These are phyloP conservation scores for Collybia nuda DNA, from an alignment of 768 basidiomycete genomes.

Conservation along the genomic window DNA sequence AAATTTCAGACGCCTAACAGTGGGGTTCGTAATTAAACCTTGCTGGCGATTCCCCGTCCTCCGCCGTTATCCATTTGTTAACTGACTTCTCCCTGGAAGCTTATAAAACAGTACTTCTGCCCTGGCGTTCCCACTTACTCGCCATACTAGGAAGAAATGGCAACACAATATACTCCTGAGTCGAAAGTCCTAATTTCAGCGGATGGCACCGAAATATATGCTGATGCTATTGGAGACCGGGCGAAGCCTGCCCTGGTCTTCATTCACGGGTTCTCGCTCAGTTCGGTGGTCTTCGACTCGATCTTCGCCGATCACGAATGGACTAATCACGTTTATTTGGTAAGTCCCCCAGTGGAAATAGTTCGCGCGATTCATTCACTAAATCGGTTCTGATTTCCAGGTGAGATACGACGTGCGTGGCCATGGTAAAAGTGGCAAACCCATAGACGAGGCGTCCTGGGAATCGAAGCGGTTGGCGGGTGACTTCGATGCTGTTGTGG, in stretches of 20 bases:
- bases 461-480: constrained; percentile 25
- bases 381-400: constrained; percentile 8
- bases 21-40: no score
- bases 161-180: neutral
- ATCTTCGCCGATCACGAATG: constrained; percentile 31
- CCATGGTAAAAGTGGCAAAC: constrained; percentile 30
- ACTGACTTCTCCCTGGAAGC: no score
- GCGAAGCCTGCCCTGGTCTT: constrained; percentile 37
- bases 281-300: constrained; percentile 29
- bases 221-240: constrained; percentile 34
- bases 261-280: constrained; percentile 34
- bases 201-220: constrained; percentile 38
- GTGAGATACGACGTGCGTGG: constrained; percentile 34
- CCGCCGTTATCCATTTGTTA: no score
- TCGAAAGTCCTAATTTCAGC: constrained; percentile 25
- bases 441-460: constrained; percentile 21
- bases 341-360: constrained; percentile 6
- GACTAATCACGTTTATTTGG: constrained; percentile 25
- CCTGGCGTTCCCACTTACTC: no score
- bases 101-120: no score
- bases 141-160: no score
- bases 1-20: no score
- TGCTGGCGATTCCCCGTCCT: no score
- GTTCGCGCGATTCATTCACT: neutral
- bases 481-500: constrained; percentile 29